Conservation (phyloP, 768 basidiomycete genomes). For the Lanmaoa pseudosensibilis region DNA sequence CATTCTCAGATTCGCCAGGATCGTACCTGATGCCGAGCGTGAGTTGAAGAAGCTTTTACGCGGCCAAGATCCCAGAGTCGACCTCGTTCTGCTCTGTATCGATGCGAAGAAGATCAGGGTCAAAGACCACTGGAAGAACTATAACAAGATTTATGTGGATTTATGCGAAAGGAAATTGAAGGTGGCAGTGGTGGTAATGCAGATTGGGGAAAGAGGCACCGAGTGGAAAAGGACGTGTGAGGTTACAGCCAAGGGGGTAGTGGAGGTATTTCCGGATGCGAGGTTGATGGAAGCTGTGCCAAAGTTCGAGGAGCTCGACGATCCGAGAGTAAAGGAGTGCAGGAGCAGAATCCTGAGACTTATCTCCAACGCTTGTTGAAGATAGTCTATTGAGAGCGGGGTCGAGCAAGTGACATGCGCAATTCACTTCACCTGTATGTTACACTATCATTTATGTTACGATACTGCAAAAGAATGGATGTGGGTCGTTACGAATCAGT, state of each 20-base stretch:
- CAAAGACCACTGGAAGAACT: conserved; percentile 21
- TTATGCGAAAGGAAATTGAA: conserved; percentile 11
- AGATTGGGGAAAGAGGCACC: conserved; percentile 1
- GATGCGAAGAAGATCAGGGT: conserved; percentile 19
- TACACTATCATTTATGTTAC: neutral
- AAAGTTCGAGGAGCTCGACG: conserved; percentile 8
- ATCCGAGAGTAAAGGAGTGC: conserved; percentile 18
- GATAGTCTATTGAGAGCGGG: neutral
- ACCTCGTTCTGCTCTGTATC: conserved; percentile 25
- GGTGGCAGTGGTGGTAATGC: conserved; percentile 22
- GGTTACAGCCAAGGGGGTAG: conserved; percentile 4
- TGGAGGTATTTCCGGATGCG: conserved; percentile 12
- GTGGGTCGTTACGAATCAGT: neutral
- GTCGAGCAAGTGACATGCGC: neutral
- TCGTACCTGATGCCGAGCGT: conserved; percentile 14
- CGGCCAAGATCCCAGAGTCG: conserved; percentile 7
- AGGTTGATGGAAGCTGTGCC: conserved; percentile 23
- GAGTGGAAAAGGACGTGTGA: conserved; percentile 21
- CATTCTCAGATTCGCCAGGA: neutral
- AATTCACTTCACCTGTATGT: neutral
- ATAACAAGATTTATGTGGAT: conserved; percentile 15
- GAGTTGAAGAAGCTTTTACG: conserved; percentile 20
- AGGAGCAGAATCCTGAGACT: conserved; percentile 22
- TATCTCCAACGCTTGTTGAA: conserved; percentile 15
- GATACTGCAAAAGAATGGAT: neutral